These are phyloP conservation scores for Cladosporium sp. DNA, from an alignment of 2,329 filamentous ascomycete genomes.

Conservation along the genomic window DNA sequence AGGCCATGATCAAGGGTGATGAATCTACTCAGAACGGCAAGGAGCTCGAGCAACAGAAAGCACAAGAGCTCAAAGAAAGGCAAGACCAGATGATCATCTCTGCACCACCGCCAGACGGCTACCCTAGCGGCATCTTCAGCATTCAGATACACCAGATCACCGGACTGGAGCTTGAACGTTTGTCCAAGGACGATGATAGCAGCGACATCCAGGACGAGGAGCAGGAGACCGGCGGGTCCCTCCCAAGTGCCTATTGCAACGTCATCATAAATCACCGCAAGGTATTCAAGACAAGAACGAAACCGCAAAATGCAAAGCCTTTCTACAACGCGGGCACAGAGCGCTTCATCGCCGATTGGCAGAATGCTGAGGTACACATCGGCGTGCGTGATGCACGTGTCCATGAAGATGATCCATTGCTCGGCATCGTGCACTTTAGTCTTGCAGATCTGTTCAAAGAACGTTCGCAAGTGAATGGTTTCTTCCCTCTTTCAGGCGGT, in stretches of 20 bases:
- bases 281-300: constrained; percentile 66
- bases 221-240: constrained; percentile 57
- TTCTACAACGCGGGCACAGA: constrained; percentile 77
- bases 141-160: constrained; percentile 71
- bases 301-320: constrained; percentile 72
- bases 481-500: constrained; percentile 65
- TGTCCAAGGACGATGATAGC: constrained; percentile 52
- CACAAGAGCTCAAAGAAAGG: constrained; percentile 57
- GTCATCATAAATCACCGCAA: constrained; percentile 70
- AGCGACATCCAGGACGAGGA: constrained; percentile 49
- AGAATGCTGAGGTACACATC: constrained; percentile 62
- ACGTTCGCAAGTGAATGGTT: constrained; percentile 60
- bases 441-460: constrained; percentile 59
- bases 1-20: constrained; percentile 57
- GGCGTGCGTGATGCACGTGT: constrained; percentile 63
- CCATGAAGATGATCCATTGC: constrained; percentile 63
- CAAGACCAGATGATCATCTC: constrained; percentile 63
- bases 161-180: constrained; percentile 58
- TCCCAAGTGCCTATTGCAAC: constrained; percentile 68
- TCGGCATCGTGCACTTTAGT: constrained; percentile 67
- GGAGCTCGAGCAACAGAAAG: constrained; percentile 64
- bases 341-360: constrained; percentile 66
- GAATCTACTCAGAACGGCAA: constrained; percentile 27
- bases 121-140: constrained; percentile 63
- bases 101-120: constrained; percentile 59